Percentiles rank a stretch among this genome's conserved stretches.
These are phyloP conservation scores for Penicilliopsis zonata DNA, from an alignment of 495 filamentous ascomycete species.

Conservation along the genomic window DNA sequence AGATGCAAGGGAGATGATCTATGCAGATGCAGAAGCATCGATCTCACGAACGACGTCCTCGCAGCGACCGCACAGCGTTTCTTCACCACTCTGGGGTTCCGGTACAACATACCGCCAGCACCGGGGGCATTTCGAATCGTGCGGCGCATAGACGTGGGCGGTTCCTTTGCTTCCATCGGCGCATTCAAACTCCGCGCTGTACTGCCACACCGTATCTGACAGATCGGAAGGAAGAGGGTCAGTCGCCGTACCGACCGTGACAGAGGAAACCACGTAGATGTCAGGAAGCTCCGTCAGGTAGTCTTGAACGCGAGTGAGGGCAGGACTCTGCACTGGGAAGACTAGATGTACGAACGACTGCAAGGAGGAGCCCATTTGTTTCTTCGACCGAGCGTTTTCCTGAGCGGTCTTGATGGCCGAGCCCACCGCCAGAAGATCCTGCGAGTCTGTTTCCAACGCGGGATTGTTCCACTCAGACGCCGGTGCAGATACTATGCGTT, in stretches of 20 bases:
- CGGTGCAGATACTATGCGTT: conserved; percentile 18
- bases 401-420: conserved; percentile 56
- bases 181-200: conserved; percentile 40
- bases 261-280: conserved; percentile 67
- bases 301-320: conserved; percentile 30
- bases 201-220: conserved; percentile 39
- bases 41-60: conserved; percentile 46
- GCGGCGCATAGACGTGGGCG: conserved; percentile 56
- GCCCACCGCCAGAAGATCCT: conserved; percentile 42
- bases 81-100: conserved; percentile 33
- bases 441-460: conserved; percentile 38
- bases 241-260: conserved; percentile 33
- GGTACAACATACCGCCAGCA: conserved; percentile 72
- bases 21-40: conserved; percentile 6
- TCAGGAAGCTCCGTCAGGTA: conserved; percentile 52
- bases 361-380: conserved; percentile 61
- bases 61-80: conserved; percentile 62
- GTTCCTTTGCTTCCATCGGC: conserved; percentile 26
- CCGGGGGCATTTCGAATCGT: conserved; percentile 60
- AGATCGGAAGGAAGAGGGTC: conserved; percentile 14
- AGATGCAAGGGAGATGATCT: not conserved
- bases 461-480: conserved; percentile 25
- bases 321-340: conserved; percentile 10
- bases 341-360: conserved; percentile 52
- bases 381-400: conserved; percentile 51